Percentiles rank a stretch among this genome's conserved stretches.
phyloP scores from a whole-genome alignment of 73 alveolate genomes.

The Blepharisma stoltei region DNA sequence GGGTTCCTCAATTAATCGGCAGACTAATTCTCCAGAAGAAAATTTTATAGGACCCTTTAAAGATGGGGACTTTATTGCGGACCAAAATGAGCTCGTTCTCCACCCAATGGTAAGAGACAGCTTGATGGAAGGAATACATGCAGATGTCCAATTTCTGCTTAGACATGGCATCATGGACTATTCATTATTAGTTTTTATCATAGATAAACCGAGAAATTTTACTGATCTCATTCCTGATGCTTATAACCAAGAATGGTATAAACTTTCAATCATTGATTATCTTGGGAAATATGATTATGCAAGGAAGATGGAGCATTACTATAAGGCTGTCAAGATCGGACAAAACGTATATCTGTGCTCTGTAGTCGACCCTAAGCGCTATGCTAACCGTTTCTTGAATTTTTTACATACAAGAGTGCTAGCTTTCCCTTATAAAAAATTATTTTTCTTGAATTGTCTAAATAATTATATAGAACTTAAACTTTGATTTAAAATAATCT shows the following conservation, averaged over 20 bases:
- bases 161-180: constrained; percentile 17
- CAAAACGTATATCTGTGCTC: background rate
- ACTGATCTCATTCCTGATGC: background rate
- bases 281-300: background rate
- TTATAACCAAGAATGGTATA: background rate
- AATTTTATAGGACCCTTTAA: constrained; percentile 10
- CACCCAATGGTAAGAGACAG: background rate
- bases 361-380: constrained; percentile 3
- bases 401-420: constrained; percentile 8
- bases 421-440: no score
- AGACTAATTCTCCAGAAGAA: background rate
- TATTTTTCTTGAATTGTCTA: no score
- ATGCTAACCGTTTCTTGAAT: background rate
- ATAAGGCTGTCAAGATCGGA: background rate
- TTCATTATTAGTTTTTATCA: background rate
- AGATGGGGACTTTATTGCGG: background rate
- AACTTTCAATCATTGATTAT: constrained; percentile 6
- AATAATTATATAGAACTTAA: no score
- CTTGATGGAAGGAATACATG: background rate
- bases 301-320: background rate
- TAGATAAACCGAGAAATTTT: background rate
- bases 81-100: background rate
- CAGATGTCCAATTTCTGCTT: background rate
- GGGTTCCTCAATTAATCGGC: background rate
- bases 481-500: no score